Conservation (phyloP, 441 rosid species). For the Bocquillonia castaneifolia region DNA sequence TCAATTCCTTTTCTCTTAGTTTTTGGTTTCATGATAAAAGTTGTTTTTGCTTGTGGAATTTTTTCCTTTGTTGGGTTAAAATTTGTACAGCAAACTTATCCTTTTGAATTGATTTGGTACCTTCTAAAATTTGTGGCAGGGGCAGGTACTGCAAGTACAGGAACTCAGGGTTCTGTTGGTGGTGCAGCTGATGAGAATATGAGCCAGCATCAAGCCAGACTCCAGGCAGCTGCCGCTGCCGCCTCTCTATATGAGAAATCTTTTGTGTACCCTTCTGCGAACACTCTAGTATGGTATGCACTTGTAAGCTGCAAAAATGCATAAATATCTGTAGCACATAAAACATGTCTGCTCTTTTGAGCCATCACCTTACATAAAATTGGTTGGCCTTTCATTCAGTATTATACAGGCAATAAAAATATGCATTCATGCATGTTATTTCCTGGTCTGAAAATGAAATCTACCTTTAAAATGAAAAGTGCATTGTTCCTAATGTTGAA, state of each 20-base stretch:
- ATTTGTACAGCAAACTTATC: constrained; percentile 1
- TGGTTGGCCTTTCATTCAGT: neutral
- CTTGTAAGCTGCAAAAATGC: constrained; percentile 17
- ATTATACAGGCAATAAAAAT: neutral
- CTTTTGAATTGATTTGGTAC: neutral
- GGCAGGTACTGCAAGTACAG: constrained; percentile 38
- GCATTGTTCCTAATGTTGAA: neutral
- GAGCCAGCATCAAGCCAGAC: constrained; percentile 69
- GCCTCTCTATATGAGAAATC: constrained; percentile 83
- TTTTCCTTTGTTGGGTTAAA: neutral
- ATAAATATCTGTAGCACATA: neutral
- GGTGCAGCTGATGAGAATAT: constrained; percentile 35
- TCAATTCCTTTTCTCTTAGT: neutral
- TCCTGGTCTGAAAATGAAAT: neutral
- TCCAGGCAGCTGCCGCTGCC: constrained; percentile 84
- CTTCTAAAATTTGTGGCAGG: constrained; percentile 28
- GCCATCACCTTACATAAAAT: neutral
- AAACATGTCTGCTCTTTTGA: constrained; percentile 4
- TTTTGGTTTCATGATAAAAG: neutral
- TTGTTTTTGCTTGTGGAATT: neutral
- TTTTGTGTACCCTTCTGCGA: constrained; percentile 79
- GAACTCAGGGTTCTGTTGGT: constrained; percentile 43
- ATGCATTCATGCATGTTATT: neutral
- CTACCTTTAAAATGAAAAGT: neutral
- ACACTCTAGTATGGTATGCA: constrained; percentile 57